These are phyloP conservation scores for Halophytophthora polymorphica DNA, from an alignment of 352 stramenopile genomes.

Conservation along the genomic window DNA sequence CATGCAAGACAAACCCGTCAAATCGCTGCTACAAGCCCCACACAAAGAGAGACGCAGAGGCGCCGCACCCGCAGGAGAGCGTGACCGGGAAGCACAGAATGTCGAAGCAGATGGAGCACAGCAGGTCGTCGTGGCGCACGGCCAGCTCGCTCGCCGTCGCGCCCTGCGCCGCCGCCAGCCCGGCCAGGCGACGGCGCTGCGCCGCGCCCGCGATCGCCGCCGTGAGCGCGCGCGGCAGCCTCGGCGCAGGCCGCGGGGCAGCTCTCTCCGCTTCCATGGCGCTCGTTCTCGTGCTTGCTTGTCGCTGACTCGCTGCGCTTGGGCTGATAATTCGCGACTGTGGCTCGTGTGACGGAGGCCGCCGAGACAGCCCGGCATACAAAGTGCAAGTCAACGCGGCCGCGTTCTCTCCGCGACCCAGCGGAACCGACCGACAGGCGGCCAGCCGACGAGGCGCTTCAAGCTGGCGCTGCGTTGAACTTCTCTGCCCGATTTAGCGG, in stretches of 20 bases:
- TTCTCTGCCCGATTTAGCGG: too few species aligned
- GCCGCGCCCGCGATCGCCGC: constrained; percentile 20
- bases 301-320: not conserved
- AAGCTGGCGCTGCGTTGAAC: too few species aligned
- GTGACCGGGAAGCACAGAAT: constrained; percentile 72
- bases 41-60: not conserved
- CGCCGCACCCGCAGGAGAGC: constrained; percentile 56
- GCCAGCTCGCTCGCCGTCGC: not conserved
- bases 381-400: not conserved
- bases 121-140: constrained; percentile 45
- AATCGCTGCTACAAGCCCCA: not conserved
- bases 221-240: constrained; percentile 23
- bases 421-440: too few species aligned
- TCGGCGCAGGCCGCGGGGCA: not conserved
- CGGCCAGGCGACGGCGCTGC: constrained; percentile 6
- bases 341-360: too few species aligned
- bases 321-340: constrained; percentile 25
- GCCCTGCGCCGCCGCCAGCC: not conserved
- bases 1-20: not conserved
- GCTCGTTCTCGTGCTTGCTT: too few species aligned
- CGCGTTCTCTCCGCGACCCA: too few species aligned
- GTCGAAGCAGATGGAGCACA: constrained; percentile 80
- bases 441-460: too few species aligned
- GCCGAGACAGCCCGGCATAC: too few species aligned
- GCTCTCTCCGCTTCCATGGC: too few species aligned